Conservation (phyloP, 78 protist genomes). For the Isochrysis galbana region DNA sequence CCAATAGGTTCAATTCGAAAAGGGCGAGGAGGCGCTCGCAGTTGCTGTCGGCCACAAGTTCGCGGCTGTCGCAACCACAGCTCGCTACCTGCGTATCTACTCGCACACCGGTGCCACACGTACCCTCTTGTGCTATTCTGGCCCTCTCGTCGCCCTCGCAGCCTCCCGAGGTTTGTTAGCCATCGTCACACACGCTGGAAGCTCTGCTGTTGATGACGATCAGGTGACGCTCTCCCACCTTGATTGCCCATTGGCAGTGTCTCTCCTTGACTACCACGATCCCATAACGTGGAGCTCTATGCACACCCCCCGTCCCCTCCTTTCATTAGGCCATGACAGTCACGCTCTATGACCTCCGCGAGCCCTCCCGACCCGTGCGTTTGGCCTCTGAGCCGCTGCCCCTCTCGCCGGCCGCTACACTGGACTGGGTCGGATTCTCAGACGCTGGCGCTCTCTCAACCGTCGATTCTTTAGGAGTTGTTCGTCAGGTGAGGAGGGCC, state of each 20-base stretch:
- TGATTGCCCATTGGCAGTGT: too few species aligned
- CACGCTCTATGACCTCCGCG: background rate
- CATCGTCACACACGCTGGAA: background rate
- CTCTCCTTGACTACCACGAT: too few species aligned
- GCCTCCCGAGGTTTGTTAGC: background rate
- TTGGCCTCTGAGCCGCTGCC: background rate
- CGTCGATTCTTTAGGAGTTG: constrained; percentile 8
- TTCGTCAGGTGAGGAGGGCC: too few species aligned
- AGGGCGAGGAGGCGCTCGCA: constrained; percentile 9
- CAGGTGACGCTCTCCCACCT: background rate
- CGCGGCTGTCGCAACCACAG: background rate
- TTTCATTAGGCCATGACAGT: background rate
- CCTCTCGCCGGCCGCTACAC: background rate
- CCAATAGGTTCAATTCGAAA: background rate
- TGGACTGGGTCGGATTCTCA: constrained; percentile 6
- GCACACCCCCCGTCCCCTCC: too few species aligned
- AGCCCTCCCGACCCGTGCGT: background rate
- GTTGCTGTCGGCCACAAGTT: background rate
- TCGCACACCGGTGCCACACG: constrained; percentile 25
- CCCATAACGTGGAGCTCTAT: too few species aligned
- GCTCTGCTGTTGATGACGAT: background rate
- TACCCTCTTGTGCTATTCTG: background rate
- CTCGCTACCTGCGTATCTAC: background rate
- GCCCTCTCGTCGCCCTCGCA: background rate
- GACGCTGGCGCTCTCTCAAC: background rate